Evolutionary conservation across 2,329 filamentous ascomycete genomes (phyloP), one percentile per base, ranked within the genome.

Genomic region (Neofusicoccum kwambonambiense): DNA sequence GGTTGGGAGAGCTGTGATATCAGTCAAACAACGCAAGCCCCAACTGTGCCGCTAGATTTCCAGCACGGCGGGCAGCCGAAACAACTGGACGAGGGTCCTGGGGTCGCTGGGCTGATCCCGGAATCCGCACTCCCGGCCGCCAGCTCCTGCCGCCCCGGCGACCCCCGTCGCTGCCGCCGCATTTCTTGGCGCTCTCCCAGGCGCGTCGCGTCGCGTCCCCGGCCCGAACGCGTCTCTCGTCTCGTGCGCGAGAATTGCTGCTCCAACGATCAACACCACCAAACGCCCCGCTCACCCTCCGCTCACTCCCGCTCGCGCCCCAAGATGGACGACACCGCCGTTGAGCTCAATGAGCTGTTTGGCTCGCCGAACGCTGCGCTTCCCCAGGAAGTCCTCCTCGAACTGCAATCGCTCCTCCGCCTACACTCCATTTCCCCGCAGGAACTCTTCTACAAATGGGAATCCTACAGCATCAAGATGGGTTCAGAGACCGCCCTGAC

Each of bases 401-500:
- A 97, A 79, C 83, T 99, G 69, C 86, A 90, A 74, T 96, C 92
- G 65, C 96, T 97, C 75, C 86, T 95, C 80, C 88, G 89, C 63
- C 83, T 98, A 66, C 92, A 97, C 79, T 88, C 87, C 54, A 85
- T 98, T 67, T 87, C 88, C 15, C 84, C 89, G 39, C 89, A 98
- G 76, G 95, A 98, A 75, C 83, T 98, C 31, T 97, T 92, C 78
- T 97, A 92, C 87, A 98, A 98, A 84, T 99, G 95, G 95, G 95
- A 99, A 78, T 94, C 93, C 0, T 98, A 97, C 83, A 93, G 91
- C 77, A 90, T 99, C 75, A 96, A 94, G 78, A 93, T 98, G 89
- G 92, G 93, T 27, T 92, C 96, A 64, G 90, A 92, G 65, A 88
- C 89, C 67, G 88, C 84, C 66, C 80, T 91, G 67, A 87, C 90